Evolutionary conservation across 2,329 filamentous ascomycete genomes (phyloP), one percentile per base, ranked within the genome.

Genomic region (Lomentospora prolificans): DNA sequence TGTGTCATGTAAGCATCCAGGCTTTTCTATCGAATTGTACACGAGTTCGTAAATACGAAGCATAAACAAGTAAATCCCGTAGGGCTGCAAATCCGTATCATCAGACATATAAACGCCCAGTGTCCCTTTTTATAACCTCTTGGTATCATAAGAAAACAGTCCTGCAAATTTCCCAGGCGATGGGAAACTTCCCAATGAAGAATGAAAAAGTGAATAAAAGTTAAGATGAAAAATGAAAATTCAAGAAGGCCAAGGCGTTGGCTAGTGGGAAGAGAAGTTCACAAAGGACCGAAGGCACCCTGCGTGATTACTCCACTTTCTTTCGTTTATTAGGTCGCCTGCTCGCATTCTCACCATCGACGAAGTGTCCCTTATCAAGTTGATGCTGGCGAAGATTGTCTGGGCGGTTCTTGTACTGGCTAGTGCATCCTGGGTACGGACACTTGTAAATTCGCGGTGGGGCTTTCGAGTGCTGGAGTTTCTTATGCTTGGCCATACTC

Each of bases 401-500:
- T 25, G 71, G 72, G 10, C 79, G 71, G 60, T 81, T 81, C 64
- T 75, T 78, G 62, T 78, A 82, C 60, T 75, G 72, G 62, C 77
- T 80, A 22, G 67, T 74, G 62, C 79, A 82, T 2, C 76, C 77
- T 2, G 77, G 78, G 51, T 64, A 81, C 2, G 73, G 71, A 59
- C 79, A 82, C 58, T 70, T 70, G 65, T 77, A 82, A 48, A 80
- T 78, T 58, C 70, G 69, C 6, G 76, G 74, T 33, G 75, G 75
- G 2, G 68, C 70, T 10, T 67, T 67, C 52, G 75, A 74, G 65
- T 82, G 79, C 64, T 79, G 75, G 57, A 76, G 67, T 63, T 76
- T 79, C 68, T 71, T 79, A 63, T 82, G 79, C 64, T 81, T 82
- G 51, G 77, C 73, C 78, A 82, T 79, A 63, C 76, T 80, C 4